Conservation (phyloP, 1,139 yeast genomes). For the Hyphopichia fennica region DNA sequence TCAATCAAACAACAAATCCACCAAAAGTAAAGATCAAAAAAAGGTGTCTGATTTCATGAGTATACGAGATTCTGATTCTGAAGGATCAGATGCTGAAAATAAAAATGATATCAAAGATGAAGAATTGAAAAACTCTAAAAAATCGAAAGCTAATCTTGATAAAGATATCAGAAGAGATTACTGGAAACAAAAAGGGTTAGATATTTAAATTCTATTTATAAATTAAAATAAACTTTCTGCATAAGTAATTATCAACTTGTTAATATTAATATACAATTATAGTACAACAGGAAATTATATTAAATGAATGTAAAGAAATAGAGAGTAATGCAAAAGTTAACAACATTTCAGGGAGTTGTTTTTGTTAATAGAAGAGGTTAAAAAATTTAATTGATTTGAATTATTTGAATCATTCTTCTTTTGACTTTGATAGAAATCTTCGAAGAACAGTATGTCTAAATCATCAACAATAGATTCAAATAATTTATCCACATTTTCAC, state of each 20-base stretch:
- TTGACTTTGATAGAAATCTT: constrained; percentile 13
- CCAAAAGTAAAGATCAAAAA: constrained; percentile 9
- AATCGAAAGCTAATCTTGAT: constrained; percentile 23
- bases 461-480: constrained; percentile 42
- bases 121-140: constrained; percentile 14
- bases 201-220: constrained; percentile 14
- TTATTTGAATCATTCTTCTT: constrained; percentile 2
- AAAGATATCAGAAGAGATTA: constrained; percentile 40
- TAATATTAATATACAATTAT: neutral
- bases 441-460: constrained; percentile 39
- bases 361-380: neutral
- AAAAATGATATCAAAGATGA: constrained; percentile 9
- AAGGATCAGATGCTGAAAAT: constrained; percentile 5
- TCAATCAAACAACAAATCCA: constrained; percentile 3
- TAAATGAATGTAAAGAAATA: neutral
- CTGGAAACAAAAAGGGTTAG: constrained; percentile 48
- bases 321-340: neutral
- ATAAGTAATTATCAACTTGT: neutral
- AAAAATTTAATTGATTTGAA: neutral
- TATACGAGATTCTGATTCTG: constrained; percentile 16
- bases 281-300: neutral
- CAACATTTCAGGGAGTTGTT: constrained; percentile 1
- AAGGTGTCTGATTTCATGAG: constrained; percentile 29
- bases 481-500: constrained; percentile 41
- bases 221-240: neutral